Conservation (phyloP, 2,329 filamentous ascomycete species). For the Verticillium dahliae region DNA sequence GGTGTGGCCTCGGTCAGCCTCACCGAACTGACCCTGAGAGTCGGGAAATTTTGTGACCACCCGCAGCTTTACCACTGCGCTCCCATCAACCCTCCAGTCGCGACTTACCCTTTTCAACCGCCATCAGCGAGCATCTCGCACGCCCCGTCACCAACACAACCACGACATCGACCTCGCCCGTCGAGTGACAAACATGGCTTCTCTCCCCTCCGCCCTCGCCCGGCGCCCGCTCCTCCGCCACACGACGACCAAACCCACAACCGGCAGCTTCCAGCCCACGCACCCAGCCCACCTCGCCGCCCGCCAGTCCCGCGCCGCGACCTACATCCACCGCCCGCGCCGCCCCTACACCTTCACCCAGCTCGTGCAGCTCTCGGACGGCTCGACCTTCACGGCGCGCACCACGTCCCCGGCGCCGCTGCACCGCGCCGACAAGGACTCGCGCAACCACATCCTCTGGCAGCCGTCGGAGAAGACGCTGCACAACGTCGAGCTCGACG, state of each 20-base stretch:
- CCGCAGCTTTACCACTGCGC: slow-evolving; percentile 5
- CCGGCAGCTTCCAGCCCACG: slow-evolving; percentile 13
- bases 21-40: slow-evolving; percentile 12
- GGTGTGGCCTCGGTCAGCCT: not conserved
- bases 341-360: slow-evolving; percentile 97
- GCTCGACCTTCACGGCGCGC: slow-evolving; percentile 73
- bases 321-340: slow-evolving; percentile 79
- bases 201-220: not conserved
- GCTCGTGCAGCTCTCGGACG: slow-evolving; percentile 86
- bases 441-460: slow-evolving; percentile 84
- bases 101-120: not conserved
- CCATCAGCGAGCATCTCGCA: too few relatives aligned
- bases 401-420: slow-evolving; percentile 65
- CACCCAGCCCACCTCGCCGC: slow-evolving; percentile 14
- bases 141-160: too few relatives aligned
- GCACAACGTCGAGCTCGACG: slow-evolving; percentile 86
- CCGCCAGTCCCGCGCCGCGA: slow-evolving; percentile 70
- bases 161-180: not conserved
- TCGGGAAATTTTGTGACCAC: slow-evolving; percentile 8
- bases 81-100: slow-evolving; percentile 3
- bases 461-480: slow-evolving; percentile 78
- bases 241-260: slow-evolving; percentile 8
- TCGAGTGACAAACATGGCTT: not conserved
- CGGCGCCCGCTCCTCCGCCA: not conserved
- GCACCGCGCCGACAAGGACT: slow-evolving; percentile 66